Evolutionary conservation across 2,329 filamentous ascomycete genomes (phyloP), one percentile per base, ranked within the genome.

Genomic region (Penicillium sp.): DNA sequence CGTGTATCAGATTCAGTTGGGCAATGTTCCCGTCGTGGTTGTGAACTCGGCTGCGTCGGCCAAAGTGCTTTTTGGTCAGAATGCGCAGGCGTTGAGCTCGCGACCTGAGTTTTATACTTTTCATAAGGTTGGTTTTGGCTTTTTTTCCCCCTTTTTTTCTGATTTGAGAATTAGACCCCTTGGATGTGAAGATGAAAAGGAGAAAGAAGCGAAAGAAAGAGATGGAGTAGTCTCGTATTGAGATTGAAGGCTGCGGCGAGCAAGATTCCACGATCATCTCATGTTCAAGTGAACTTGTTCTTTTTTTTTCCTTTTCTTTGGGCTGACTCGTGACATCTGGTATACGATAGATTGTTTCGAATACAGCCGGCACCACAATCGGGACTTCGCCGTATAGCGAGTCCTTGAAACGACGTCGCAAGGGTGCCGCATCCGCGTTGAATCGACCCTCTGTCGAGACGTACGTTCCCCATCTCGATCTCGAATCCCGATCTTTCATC

Each of bases 321-420:
- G 18, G 18, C 18, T 18, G 18, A 18, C 18, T 18, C 18, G 18
- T 18, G 18, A 18, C 5, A 32, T 25, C 11, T 11, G 18, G 9
- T 6, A 18, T 41, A 28, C 35, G 18, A 5, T 40, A 81, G 78
- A 77, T 84, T 2, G 71, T 84, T 2, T 83, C 80, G 2, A 80
- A 83, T 38, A 85, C 82, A 0, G 78, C 81, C 1, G 82, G 82
- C 5, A 85, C 82, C 0, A 86, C 83, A 0, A 85, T 86, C 47
- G 83, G 83, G 0, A 86, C 83, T 0, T 82, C 80, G 1, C 83
- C 83, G 0, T 86, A 83, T 60, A 81, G 77, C 46, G 82, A 85
- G 3, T 82, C 78, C 0, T 66, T 85, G 27, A 85, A 85, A 62
- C 72, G 81, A 4, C 72, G 82, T 32, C 74, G 82, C 48, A 85